Evolutionary conservation across 306 rosid species (phyloP), one percentile per base, ranked within the genome.

Genomic region (Quercus wislizeni): DNA sequence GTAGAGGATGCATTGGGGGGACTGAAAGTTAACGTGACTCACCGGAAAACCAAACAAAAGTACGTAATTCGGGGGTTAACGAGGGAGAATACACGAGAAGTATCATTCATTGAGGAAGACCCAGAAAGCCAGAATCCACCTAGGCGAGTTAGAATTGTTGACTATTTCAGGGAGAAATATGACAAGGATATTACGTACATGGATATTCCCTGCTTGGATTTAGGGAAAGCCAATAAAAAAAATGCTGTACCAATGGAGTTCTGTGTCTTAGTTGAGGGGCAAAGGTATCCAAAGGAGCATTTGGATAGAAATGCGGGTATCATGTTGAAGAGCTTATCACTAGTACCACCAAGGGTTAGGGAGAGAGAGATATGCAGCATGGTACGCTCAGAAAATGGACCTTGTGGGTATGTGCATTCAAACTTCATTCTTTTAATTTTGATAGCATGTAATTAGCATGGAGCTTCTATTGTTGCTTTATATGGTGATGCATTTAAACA

Each of bases 161-260:
- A 85, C 67, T 91, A 91, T 84, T 93, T 85, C 56, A 76, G 68
- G 64, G 91, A 89, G 3, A 91, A 84, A 79, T 91, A 91, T 69
- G 73, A 55, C 49, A 85, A 58, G 82, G 86, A 83, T 57, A 87
- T 93, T 59, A 79, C 35, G 55, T 68, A 86, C 78, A 67, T 64
- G 78, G 83, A 88, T 73, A 91, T 93, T 80, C 97, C 97, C 13
- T 91, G 92, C 81, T 86, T 93, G 78, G 92, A 93, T 83, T 71
- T 91, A 71, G 95, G 95, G 56, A 92, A 76, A 85, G 81, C 65
- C 31, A 81, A 63, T 19, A 92, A 80, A 76, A 86, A 55, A 72
- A 87, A 85, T 55, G 86, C 77, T 78, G 92, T 91, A 57, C 96
- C 96, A 1, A 85, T 92, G 92, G 97, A 92, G 82, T 91, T 89